Evolutionary conservation across 306 rosid genomes (phyloP).

Genomic region (Lablab purpureus): DNA sequence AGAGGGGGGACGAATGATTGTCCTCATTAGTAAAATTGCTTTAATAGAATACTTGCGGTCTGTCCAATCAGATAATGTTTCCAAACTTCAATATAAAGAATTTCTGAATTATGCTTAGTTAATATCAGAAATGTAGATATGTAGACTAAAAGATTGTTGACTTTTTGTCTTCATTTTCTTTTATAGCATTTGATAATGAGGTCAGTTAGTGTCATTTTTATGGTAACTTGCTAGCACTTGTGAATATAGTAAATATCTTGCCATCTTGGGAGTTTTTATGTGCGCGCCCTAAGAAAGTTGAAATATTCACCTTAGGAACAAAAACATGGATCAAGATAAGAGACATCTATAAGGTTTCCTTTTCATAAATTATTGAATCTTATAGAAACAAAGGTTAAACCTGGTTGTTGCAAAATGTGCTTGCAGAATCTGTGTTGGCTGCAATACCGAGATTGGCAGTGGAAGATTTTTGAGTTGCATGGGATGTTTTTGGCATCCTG

Average conservation of each 20-base stretch:
- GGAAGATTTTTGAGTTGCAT: slow-evolving; percentile 82
- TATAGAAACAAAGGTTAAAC: slow-evolving; percentile 24
- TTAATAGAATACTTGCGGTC: not conserved
- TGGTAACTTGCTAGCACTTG: slow-evolving; percentile 20
- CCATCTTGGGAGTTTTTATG: slow-evolving; percentile 24
- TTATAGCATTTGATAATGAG: slow-evolving; percentile 20
- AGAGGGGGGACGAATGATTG: slow-evolving; percentile 5
- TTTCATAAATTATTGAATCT: slow-evolving; percentile 27
- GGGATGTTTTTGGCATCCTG: slow-evolving; percentile 93
- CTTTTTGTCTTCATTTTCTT: not conserved
- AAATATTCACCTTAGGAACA: slow-evolving; percentile 21
- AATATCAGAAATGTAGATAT: slow-evolving; percentile 29
- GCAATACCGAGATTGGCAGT: slow-evolving; percentile 78
- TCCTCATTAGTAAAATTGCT: slow-evolving; percentile 3
- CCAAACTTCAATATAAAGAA: slow-evolving; percentile 5
- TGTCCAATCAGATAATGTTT: not conserved
- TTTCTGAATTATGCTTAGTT: slow-evolving; percentile 14
- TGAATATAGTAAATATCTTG: not conserved
- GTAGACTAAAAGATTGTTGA: slow-evolving; percentile 5
- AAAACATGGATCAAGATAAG: not conserved
- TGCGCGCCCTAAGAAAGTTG: not conserved
- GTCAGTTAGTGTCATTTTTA: slow-evolving; percentile 3
- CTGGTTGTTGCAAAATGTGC: slow-evolving; percentile 42
- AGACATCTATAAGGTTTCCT: slow-evolving; percentile 13
- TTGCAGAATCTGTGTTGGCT: slow-evolving; percentile 90